Evolutionary conservation across 148 eudicot species (phyloP).

Genomic region (Pharnaceum exiguum): DNA sequence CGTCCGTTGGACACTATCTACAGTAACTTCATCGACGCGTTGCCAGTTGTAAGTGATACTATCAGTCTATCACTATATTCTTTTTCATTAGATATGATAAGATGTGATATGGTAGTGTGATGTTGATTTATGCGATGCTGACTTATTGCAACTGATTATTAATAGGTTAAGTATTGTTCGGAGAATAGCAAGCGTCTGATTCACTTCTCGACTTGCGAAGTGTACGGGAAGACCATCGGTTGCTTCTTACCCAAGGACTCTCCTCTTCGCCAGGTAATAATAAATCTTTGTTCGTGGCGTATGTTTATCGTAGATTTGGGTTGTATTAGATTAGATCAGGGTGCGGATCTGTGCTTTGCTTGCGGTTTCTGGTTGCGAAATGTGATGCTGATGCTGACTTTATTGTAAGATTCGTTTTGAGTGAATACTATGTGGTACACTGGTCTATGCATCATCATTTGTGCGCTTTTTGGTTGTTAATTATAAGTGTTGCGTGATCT

Average conservation of each 20-base stretch:
- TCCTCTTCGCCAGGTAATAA: conserved; percentile 76
- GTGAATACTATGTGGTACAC: too few species aligned
- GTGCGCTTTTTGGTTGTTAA: background rate
- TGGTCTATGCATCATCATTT: too few species aligned
- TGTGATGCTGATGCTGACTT: background rate
- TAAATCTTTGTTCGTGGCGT: background rate
- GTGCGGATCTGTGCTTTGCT: conserved; percentile 22
- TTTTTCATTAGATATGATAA: background rate
- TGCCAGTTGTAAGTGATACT: conserved; percentile 76
- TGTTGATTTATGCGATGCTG: conserved; percentile 12
- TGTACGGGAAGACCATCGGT: conserved; percentile 96
- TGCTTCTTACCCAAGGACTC: conserved; percentile 86
- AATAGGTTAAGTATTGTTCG: conserved; percentile 92
- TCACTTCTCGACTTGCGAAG: conserved; percentile 98
- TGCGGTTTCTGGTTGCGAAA: background rate
- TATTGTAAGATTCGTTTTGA: conserved; percentile 8
- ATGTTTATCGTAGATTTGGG: background rate
- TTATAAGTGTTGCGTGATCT: background rate
- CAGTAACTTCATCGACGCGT: conserved; percentile 99
- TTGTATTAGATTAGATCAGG: conserved; percentile 1
- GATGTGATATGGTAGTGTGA: conserved; percentile 21
- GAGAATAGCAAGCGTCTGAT: conserved; percentile 95
- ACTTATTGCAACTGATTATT: conserved; percentile 1
- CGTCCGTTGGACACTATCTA: conserved; percentile 94
- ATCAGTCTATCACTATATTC: background rate